Conservation (phyloP, 2,329 filamentous ascomycete genomes). For the Pleomassaria siparia region DNA sequence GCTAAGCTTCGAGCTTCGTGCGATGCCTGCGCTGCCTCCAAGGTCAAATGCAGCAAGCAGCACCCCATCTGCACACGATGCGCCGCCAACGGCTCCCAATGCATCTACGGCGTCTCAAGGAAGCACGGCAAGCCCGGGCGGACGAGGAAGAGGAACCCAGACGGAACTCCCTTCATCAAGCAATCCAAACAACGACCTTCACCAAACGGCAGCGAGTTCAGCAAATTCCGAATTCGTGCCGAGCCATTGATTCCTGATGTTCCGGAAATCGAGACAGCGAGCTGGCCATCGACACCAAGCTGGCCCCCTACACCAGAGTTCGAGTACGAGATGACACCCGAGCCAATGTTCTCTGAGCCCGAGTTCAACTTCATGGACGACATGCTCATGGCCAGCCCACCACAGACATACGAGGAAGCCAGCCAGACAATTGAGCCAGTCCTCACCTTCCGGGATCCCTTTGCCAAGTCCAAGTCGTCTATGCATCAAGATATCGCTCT, state of each 20-base stretch:
- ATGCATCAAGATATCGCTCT: constrained; percentile 21
- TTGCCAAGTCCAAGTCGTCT: constrained; percentile 27
- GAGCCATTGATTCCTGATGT: constrained; percentile 21
- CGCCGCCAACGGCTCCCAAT: constrained; percentile 27
- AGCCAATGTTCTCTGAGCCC: constrained; percentile 26
- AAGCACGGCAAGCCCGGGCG: constrained; percentile 40
- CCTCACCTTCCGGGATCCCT: constrained; percentile 29
- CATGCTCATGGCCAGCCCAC: constrained; percentile 16
- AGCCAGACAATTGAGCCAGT: constrained; percentile 23
- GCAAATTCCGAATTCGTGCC: constrained; percentile 27
- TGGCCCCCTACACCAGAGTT: constrained; percentile 27
- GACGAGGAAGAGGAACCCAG: constrained; percentile 34
- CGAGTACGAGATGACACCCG: constrained; percentile 32
- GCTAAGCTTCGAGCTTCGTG: constrained; percentile 40
- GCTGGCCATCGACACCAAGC: constrained; percentile 30
- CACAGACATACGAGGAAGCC: constrained; percentile 15
- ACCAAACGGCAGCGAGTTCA: constrained; percentile 31
- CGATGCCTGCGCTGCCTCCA: constrained; percentile 41
- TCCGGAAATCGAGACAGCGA: constrained; percentile 20
- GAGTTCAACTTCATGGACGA: constrained; percentile 28
- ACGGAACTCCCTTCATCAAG: constrained; percentile 34
- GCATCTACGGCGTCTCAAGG: constrained; percentile 38
- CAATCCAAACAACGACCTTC: constrained; percentile 30
- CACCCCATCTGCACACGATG: constrained; percentile 38
- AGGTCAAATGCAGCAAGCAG: constrained; percentile 41